Evolutionary conservation across 73 alveolate genomes (phyloP), one percentile per base, ranked within the genome.

Genomic region (Uronychia binucleata): DNA sequence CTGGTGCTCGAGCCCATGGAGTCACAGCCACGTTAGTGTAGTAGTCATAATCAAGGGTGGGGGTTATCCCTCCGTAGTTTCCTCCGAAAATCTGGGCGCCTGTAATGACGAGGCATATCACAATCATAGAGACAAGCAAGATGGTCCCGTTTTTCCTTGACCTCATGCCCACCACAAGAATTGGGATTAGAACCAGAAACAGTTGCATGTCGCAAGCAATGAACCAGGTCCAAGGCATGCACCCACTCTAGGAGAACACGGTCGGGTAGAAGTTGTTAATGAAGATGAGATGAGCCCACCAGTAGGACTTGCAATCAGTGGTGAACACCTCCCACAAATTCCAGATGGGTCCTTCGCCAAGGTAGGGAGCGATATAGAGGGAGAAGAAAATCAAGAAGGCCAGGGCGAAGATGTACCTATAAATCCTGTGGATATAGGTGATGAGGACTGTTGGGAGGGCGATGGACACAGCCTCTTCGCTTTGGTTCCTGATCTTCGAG

Each of bases 271-370:
- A 33, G 85, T 92, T 92, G 75, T 83, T 88, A 87, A 92, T 83
- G 33, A 83, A 92, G 11, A 92, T 34, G 0, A 84, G 27, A 75
- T 92, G 81, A 0, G 92, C 33, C 94, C 94, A 91, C 96, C 96
- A 91, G 82, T 83, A 77, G 1, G 59, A 32, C 34, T 77, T 33
- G 87, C 97, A 92, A 19, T 78, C 85, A 0, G 32, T 75, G 27
- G 58, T 77, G 32, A 67, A 26, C 1, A 5, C 78, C 31, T 26
- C 32, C 34, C 32, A 67, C 5, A 28, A 25, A n/a, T 74, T 74
- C 93, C 93, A 87, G 32, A 86, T n/a, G 0, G 96, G 96, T 26
- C 96, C 96, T 75, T 58, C 88, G 0, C 91, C 96, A 13, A 90
- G 59, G 59, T 82, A 58, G 0, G 92, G 92, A 78, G 83, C 79